Evolutionary conservation across 306 rosid species (phyloP), one percentile per base, ranked within the genome.

Genomic region (Ammopiptanthus mongolicus): DNA sequence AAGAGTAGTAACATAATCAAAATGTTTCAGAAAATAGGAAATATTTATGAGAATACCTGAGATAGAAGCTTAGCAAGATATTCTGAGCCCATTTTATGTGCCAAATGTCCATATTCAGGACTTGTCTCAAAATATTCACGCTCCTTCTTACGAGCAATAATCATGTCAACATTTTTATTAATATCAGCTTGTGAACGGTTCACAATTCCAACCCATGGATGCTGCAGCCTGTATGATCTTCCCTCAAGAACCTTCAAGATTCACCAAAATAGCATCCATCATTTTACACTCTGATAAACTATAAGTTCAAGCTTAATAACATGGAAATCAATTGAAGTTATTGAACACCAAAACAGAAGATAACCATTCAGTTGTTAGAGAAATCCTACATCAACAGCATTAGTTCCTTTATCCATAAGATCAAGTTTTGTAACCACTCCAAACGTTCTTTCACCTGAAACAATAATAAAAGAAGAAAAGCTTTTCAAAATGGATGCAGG

Each of bases 121-220:
- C 98, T 94, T 34, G 91, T 86, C 88, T 94, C 97, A 58, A 94
- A 94, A 86, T 94, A 94, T 79, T 94, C 97, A 18, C 80, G 86
- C 80, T 94, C 98, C 88, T 94, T 94, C 68, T 82, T 86, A 65
- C 98, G 97, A 80, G 98, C 98, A 78, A 75, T 78, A 55, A 90
- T 90, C 98, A 94, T 94, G 84, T 94, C 98, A 71, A 91, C 94
- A 59, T 91, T 91, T 86, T 80, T 91, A 82, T 94, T 94, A 75
- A 94, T 94, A 76, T 94, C 98, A 79, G 98, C 97, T 84, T 94
- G 98, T 39, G 98, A 94, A 86, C 98, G 98, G 80, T 94, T 94
- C 74, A 94, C 98, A 78, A 94, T 86, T 81, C 98, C 98, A 77
- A 94, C 97, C 98, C 98, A 94, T 65, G 98, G 98, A 82, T 94